Conservation (phyloP, 1,284 basidiomycete species). For the Cryptococcus sp. region DNA sequence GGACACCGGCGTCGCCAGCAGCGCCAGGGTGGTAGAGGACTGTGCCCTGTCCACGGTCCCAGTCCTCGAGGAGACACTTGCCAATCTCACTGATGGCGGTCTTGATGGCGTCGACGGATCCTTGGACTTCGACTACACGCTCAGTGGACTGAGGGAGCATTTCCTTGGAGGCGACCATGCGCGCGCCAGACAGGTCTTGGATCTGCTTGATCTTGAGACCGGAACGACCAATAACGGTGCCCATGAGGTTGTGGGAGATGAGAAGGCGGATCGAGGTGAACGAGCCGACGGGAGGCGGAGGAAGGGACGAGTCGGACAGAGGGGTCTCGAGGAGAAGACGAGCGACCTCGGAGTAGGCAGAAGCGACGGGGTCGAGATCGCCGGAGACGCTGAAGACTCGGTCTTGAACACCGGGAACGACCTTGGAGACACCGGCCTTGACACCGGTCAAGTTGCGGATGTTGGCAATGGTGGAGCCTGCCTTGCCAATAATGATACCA, state of each 20-base stretch:
- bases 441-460: conserved; percentile 92
- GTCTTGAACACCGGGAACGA: conserved; percentile 95
- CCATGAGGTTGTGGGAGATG: conserved; percentile 99
- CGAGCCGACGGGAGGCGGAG: conserved; percentile 65
- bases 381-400: conserved; percentile 93
- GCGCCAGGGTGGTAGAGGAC: conserved; percentile 93
- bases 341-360: conserved; percentile 95
- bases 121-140: conserved; percentile 95
- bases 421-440: conserved; percentile 98
- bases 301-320: conserved; percentile 66
- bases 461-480: conserved; percentile 94
- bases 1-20: conserved; percentile 66
- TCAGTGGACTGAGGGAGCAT: conserved; percentile 99
- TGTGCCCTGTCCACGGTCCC: conserved; percentile 89
- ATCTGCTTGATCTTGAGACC: conserved; percentile 99
- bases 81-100: conserved; percentile 92
- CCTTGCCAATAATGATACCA: conserved; percentile 92
- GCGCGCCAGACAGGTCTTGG: conserved; percentile 93
- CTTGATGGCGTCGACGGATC: conserved; percentile 84
- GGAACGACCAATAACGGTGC: conserved; percentile 94
- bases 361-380: conserved; percentile 84
- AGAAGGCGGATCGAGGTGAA: conserved; percentile 92
- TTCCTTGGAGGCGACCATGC: conserved; percentile 97
- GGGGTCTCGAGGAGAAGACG: conserved; percentile 76
- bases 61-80: conserved; percentile 92